Conservation (phyloP, 441 rosid genomes). For the Sinapis alba region DNA sequence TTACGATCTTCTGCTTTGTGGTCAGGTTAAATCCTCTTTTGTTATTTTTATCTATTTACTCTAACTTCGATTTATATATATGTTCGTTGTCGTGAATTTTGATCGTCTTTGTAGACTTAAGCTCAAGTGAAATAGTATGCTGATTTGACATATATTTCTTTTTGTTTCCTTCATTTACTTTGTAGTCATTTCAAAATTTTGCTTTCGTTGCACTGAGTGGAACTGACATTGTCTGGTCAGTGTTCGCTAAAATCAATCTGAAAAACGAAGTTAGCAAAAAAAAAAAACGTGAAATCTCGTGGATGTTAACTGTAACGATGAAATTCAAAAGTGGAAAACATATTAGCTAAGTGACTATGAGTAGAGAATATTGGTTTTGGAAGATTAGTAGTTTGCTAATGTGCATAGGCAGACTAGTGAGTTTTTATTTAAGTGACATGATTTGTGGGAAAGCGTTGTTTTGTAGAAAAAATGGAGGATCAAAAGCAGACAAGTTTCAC, state of each 20-base stretch:
- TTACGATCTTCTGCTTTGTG: background rate
- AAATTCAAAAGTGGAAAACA: background rate
- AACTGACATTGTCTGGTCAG: background rate
- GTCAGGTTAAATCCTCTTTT: background rate
- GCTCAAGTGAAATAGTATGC: background rate
- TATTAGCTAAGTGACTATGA: background rate
- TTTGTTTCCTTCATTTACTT: background rate
- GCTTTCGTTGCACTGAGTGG: background rate
- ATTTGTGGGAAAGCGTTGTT: background rate
- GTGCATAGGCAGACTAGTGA: background rate
- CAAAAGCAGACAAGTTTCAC: background rate
- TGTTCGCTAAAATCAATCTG: background rate
- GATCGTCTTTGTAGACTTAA: background rate
- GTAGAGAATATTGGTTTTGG: background rate
- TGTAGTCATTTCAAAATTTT: background rate
- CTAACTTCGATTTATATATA: background rate
- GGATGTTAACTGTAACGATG: background rate
- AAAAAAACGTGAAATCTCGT: background rate
- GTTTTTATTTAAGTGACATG: background rate
- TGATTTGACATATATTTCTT: background rate
- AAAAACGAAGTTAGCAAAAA: background rate
- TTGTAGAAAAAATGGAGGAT: background rate
- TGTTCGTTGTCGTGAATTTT: background rate
- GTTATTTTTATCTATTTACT: background rate
- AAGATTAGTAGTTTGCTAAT: background rate